Base-by-base conservation (phyloP, 768 basidiomycete genomes). In the Pulveroboletus ravenelii region DNA sequence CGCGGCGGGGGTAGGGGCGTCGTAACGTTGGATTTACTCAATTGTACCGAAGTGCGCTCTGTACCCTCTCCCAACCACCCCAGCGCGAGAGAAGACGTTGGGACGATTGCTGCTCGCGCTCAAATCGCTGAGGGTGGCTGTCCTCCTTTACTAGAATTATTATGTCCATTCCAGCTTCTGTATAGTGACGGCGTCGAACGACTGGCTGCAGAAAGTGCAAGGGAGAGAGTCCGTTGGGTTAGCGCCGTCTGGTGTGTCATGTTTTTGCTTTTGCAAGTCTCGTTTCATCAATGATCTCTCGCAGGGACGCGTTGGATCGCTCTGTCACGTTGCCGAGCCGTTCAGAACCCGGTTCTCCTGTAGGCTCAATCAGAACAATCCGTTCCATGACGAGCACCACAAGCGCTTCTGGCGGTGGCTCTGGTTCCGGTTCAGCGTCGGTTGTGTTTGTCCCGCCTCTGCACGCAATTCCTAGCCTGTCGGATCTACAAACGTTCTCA, bases 111-210 rank as follows among this genome's bases (percentile, higher is more conserved):
- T 13, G 93, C 92, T 2, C 73, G 74, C 50, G 68, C 75, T 47
- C 85, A 90, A 63, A 79, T 65, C 8, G 67, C 41, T 54, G 72
- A 45, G 75, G 75, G 58, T 69, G 73, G 50, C 67, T 74, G 34
- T 6, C 62, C 64, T 59, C 70, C 74, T 49, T 64, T 90, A 53
- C 72, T 85, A 73, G 87, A 93, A 53, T 77, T 82, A 50, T 64
- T 95, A 5, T 90, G 90, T 50, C 93, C 93, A 0, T 95, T 96
- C 70, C 92, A 94, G 64, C 78, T 96, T 74, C 63, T 93, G 32
- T 96, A 96, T 63, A 78, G 79, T 10, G 93, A 96, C 64, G 93
- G 93, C 1, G 83, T 93, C 2, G 93, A 96, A 64, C 71, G 93
- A 8, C 65, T 96, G 23, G 93, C 85, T 6, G 85, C 89, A n/a